Percentiles rank a stretch among this genome's conserved stretches.
These are phyloP conservation scores for Mucor indicus DNA, from an alignment of 371 early-diverging fungal species.

Conservation along the genomic window DNA sequence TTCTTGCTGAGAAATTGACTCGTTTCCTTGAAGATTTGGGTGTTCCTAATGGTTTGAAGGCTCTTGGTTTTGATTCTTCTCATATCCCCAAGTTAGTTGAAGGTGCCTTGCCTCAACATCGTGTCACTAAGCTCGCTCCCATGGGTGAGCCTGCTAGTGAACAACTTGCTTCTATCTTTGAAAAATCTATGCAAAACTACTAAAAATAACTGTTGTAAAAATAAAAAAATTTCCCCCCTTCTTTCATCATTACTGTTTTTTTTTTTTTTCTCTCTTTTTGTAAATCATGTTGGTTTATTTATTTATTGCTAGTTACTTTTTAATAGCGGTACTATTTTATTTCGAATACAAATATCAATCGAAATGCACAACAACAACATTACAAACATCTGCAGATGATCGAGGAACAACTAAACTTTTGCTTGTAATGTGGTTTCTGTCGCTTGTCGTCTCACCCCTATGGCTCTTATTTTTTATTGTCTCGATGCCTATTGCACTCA, in stretches of 20 bases:
- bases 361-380: constrained; percentile 7
- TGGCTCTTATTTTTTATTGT: constrained; percentile 11
- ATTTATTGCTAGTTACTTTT: constrained; percentile 4
- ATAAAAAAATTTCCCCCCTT: no score
- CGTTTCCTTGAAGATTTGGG: constrained; percentile 72
- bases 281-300: no score
- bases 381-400: constrained; percentile 35
- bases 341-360: constrained; percentile 30
- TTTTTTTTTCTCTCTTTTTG: no score
- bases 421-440: constrained; percentile 11
- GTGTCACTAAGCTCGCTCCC: constrained; percentile 90
- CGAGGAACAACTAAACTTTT: constrained; percentile 26
- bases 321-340: constrained; percentile 17
- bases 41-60: constrained; percentile 82
- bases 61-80: constrained; percentile 71
- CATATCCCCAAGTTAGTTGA: constrained; percentile 76
- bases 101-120: constrained; percentile 89
- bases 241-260: no score
- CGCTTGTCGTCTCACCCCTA: constrained; percentile 11
- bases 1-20: constrained; percentile 76
- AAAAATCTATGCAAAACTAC: constrained; percentile 66
- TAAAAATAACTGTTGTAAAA: no score
- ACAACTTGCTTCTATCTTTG: constrained; percentile 67
- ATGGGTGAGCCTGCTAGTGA: constrained; percentile 66
- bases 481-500: neutral